These are phyloP conservation scores for Globisporangium sylvaticum DNA, from an alignment of 352 stramenopile species.

Conservation along the genomic window DNA sequence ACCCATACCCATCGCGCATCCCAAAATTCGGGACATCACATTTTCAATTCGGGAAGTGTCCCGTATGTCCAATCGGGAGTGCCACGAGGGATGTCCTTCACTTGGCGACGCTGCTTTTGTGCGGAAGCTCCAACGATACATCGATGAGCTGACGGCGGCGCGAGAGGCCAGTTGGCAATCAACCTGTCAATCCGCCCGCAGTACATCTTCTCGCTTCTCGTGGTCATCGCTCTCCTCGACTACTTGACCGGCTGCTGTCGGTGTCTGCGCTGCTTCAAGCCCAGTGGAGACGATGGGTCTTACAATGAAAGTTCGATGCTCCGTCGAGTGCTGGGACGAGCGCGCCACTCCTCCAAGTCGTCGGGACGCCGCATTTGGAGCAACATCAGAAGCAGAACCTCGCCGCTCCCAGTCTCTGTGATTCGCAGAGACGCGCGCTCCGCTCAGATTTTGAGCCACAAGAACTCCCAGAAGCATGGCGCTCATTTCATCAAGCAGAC, in stretches of 20 bases:
- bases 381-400: conserved; percentile 25
- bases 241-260: conserved; percentile 19
- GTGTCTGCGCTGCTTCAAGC: conserved; percentile 14
- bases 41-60: background rate
- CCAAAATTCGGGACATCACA: background rate
- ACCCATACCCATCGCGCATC: background rate
- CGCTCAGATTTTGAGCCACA: conserved; percentile 65
- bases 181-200: too few relatives aligned
- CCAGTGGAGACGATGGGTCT: background rate
- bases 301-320: conserved; percentile 18
- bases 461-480: conserved; percentile 72
- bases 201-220: conserved; percentile 24
- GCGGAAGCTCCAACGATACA: too few relatives aligned
- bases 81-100: too few relatives aligned
- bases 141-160: too few relatives aligned
- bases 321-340: conserved; percentile 12
- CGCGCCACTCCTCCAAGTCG: conserved; percentile 6
- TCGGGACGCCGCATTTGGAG: conserved; percentile 11
- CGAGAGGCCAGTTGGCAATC: too few relatives aligned
- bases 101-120: too few relatives aligned
- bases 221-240: conserved; percentile 22
- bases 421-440: conserved; percentile 64
- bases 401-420: conserved; percentile 51
- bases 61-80: too few relatives aligned
- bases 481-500: conserved; percentile 64